Evolutionary conservation across 371 early-diverging fungal genomes (phyloP).

Genomic region (Haplosporangium sp.): DNA sequence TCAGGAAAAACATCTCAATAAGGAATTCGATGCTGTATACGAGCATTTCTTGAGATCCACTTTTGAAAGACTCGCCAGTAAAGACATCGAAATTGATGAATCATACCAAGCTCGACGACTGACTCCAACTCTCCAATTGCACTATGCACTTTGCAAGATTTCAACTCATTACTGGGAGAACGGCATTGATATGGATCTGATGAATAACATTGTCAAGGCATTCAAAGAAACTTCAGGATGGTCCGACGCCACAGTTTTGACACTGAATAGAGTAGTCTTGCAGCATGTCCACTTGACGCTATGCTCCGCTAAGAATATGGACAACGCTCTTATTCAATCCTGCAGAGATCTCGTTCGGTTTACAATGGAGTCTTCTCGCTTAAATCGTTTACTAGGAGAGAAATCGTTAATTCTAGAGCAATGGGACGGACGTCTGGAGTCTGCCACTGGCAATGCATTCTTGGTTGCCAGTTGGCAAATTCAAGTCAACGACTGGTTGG

Average conservation of each 20-base stretch:
- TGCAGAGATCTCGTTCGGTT: slow-evolving; percentile 32
- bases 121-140: slow-evolving; percentile 64
- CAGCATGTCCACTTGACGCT: slow-evolving; percentile 45
- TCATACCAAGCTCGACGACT: slow-evolving; percentile 27
- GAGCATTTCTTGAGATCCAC: slow-evolving; percentile 27
- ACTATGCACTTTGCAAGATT: slow-evolving; percentile 59
- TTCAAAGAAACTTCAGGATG: slow-evolving; percentile 27
- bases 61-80: slow-evolving; percentile 31
- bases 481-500: slow-evolving; percentile 69
- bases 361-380: slow-evolving; percentile 38
- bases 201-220: slow-evolving; percentile 10
- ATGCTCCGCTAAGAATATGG: slow-evolving; percentile 20
- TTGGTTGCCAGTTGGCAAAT: slow-evolving; percentile 68
- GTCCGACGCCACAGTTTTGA: slow-evolving; percentile 31
- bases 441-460: slow-evolving; percentile 40
- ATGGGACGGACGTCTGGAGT: slow-evolving; percentile 63
- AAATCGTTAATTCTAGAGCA: neutral
- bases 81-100: slow-evolving; percentile 13
- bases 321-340: slow-evolving; percentile 7
- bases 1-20: slow-evolving; percentile 57
- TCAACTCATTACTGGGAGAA: slow-evolving; percentile 61
- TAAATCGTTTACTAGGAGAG: slow-evolving; percentile 23
- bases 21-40: slow-evolving; percentile 32
- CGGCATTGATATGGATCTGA: slow-evolving; percentile 14
- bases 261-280: slow-evolving; percentile 39